Conservation (phyloP, 1,284 basidiomycete genomes). For the Puccinia hordei region DNA sequence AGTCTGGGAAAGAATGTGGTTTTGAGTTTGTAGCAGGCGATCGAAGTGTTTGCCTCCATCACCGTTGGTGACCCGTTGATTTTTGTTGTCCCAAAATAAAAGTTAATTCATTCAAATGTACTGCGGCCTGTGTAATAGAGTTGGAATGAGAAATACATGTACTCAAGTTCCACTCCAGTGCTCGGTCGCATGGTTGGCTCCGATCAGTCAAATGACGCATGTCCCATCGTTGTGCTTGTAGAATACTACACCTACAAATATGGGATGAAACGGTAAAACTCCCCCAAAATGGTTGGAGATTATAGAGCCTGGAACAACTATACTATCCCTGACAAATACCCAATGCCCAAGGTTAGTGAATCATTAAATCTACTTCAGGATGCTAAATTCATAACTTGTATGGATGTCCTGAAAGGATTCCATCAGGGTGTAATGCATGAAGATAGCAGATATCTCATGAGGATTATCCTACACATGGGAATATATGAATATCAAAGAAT, state of each 20-base stretch:
- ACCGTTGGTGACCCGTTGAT: neutral
- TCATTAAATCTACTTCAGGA: too few species aligned
- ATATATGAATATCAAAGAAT: constrained; percentile 9
- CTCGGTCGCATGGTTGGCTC: constrained; percentile 72
- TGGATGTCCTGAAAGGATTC: constrained; percentile 6
- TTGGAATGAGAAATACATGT: constrained; percentile 56
- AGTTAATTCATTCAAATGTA: neutral
- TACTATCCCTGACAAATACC: too few species aligned
- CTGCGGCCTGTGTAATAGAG: neutral
- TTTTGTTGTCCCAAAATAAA: neutral
- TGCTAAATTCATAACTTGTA: neutral
- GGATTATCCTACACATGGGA: too few species aligned
- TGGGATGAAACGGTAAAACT: too few species aligned
- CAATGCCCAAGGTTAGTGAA: too few species aligned
- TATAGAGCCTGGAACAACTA: too few species aligned
- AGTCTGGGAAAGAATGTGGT: constrained; percentile 53
- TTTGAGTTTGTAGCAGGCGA: constrained; percentile 59
- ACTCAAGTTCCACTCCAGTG: constrained; percentile 89
- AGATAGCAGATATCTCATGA: neutral
- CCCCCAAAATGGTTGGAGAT: too few species aligned
- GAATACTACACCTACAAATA: too few species aligned
- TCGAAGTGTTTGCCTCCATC: constrained; percentile 52
- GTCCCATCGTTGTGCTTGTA: too few species aligned
- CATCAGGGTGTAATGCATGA: neutral
- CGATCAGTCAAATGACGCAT: constrained; percentile 89